Conservation (phyloP, 495 filamentous ascomycete genomes). For the Penicillium pancosmium region DNA sequence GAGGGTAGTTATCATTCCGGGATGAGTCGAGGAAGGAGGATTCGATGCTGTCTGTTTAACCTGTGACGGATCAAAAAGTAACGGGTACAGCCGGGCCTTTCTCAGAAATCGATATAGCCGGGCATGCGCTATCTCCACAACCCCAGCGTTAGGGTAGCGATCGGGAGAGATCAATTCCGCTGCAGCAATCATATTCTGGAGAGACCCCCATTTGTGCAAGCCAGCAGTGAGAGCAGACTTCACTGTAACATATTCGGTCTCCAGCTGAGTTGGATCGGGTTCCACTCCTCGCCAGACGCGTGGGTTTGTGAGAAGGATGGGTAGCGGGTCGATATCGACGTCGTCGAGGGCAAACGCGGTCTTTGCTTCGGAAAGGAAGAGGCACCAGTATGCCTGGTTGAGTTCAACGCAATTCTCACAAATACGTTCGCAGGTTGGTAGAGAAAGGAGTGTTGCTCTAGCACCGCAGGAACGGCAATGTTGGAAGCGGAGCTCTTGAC, state of each 20-base stretch:
- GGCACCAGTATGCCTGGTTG: conserved; percentile 12
- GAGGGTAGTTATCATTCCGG: background rate
- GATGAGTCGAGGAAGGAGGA: background rate
- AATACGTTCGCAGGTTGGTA: conserved; percentile 12
- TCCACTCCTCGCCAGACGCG: background rate
- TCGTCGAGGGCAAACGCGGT: background rate
- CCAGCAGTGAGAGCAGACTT: background rate
- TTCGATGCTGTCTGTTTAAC: background rate
- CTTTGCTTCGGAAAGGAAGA: background rate
- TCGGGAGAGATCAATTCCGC: background rate
- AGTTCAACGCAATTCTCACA: conserved; percentile 5
- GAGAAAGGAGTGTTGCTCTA: background rate
- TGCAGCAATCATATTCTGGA: background rate
- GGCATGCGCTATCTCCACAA: background rate
- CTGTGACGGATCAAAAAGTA: background rate
- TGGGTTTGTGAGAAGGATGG: background rate
- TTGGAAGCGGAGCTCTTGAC: conserved; percentile 2
- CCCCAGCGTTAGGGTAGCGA: background rate
- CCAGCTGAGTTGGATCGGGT: background rate
- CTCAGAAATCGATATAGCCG: background rate
- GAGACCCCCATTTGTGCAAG: background rate
- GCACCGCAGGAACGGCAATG: conserved; percentile 6
- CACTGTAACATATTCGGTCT: background rate
- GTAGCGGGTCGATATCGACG: background rate
- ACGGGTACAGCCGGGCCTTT: background rate